These are phyloP conservation scores for Bipolaris oryzae DNA, from an alignment of 2,329 filamentous ascomycete genomes.

Conservation along the genomic window DNA sequence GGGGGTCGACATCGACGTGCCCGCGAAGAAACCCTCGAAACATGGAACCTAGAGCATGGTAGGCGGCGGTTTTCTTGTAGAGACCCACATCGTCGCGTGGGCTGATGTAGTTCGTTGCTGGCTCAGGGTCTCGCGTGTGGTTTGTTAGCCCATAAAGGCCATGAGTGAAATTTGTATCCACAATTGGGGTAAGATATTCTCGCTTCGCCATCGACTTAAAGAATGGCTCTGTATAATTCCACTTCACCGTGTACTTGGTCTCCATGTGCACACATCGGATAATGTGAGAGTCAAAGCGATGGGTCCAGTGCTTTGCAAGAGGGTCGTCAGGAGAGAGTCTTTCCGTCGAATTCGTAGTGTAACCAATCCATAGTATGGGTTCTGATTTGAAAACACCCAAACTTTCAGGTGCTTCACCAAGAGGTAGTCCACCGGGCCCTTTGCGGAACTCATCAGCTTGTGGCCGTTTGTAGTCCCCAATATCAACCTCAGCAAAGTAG, in stretches of 20 bases:
- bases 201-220: constrained; percentile 29
- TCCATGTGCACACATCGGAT: constrained; percentile 44
- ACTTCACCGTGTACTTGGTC: constrained; percentile 42
- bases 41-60: constrained; percentile 42
- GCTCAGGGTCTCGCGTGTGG: constrained; percentile 33
- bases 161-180: constrained; percentile 39
- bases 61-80: constrained; percentile 45
- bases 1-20: constrained; percentile 37
- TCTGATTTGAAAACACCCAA: constrained; percentile 40
- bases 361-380: constrained; percentile 46
- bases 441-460: constrained; percentile 30
- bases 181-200: constrained; percentile 34
- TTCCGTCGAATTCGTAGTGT: constrained; percentile 37
- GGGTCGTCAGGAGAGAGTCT: constrained; percentile 28
- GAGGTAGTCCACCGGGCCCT: constrained; percentile 40
- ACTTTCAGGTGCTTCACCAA: constrained; percentile 25
- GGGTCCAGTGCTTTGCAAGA: constrained; percentile 34
- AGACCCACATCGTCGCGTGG: constrained; percentile 29
- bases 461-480: constrained; percentile 38
- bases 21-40: constrained; percentile 42
- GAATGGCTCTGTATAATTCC: constrained; percentile 39
- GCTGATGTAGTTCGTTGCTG: constrained; percentile 32
- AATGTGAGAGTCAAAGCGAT: constrained; percentile 38
- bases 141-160: constrained; percentile 48
- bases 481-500: constrained; percentile 39